Conservation (phyloP, 306 rosid genomes). For the Trifolium subterraneum region DNA sequence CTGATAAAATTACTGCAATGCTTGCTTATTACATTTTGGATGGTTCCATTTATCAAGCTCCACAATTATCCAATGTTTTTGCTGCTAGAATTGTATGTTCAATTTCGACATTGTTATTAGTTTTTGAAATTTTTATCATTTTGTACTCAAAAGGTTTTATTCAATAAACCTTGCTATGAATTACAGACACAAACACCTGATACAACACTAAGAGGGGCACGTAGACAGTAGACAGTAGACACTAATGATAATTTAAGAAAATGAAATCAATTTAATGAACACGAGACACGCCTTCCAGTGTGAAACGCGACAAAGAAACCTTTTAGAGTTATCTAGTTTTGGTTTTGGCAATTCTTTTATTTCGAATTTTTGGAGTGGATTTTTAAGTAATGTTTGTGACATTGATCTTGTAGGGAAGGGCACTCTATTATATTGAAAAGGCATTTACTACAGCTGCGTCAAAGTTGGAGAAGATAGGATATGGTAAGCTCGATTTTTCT, state of each 20-base stretch:
- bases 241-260: no score
- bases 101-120: neutral
- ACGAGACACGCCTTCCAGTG: no score
- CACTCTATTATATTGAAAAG: conserved; percentile 78
- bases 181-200: neutral
- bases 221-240: no score
- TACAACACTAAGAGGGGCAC: no score
- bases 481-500: conserved; percentile 49
- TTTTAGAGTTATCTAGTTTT: no score
- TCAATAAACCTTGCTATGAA: neutral
- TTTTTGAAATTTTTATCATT: neutral
- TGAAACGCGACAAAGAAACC: no score
- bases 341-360: neutral
- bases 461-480: conserved; percentile 95
- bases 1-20: conserved; percentile 87
- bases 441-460: conserved; percentile 91
- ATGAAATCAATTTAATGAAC: no score
- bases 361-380: neutral
- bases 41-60: conserved; percentile 94
- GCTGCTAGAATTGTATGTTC: conserved; percentile 82
- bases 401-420: conserved; percentile 69
- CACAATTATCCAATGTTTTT: conserved; percentile 87
- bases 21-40: conserved; percentile 84
- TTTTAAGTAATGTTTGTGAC: conserved; percentile 42
- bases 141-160: neutral